A percentile compares a stretch with the other conserved stretches of the same genome.
These are phyloP conservation scores for Nemania serpens DNA, from an alignment of 2,329 filamentous ascomycete species.

Conservation along the genomic window DNA sequence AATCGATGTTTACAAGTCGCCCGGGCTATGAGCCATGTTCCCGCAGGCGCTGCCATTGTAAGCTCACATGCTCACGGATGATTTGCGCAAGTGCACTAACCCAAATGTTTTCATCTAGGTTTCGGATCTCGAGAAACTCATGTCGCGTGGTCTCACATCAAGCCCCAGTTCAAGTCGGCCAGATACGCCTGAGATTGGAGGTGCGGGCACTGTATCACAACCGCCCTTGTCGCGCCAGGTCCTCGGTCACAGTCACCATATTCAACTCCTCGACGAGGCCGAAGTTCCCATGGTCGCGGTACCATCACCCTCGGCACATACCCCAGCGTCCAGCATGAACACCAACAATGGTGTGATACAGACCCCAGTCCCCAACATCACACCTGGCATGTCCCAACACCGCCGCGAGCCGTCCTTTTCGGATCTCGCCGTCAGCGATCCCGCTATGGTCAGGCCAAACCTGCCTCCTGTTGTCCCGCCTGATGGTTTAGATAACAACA, in stretches of 20 bases:
- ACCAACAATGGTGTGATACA: constrained; percentile 28
- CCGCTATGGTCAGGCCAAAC: constrained; percentile 38
- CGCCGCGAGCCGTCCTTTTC: constrained; percentile 34
- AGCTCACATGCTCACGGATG: constrained; percentile 31
- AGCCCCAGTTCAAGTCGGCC: constrained; percentile 41
- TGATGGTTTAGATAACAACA: constrained; percentile 52
- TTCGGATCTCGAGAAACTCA: constrained; percentile 56
- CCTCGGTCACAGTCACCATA: constrained; percentile 38
- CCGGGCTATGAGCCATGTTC: constrained; percentile 55
- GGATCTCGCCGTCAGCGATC: constrained; percentile 34
- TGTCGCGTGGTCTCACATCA: constrained; percentile 49
- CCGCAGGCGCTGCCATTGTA: constrained; percentile 55
- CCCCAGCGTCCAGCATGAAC: constrained; percentile 34
- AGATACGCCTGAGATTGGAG: constrained; percentile 36
- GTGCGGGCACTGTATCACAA: constrained; percentile 31
- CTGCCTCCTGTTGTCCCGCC: constrained; percentile 42
- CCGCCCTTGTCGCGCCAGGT: constrained; percentile 32
- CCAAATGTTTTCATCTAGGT: constrained; percentile 38
- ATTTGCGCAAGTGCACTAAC: constrained; percentile 20
- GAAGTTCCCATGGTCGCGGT: constrained; percentile 38
- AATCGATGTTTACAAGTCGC: constrained; percentile 57
- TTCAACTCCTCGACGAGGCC: constrained; percentile 40
- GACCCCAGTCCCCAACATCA: constrained; percentile 33
- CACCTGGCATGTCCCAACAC: constrained; percentile 28
- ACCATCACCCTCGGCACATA: constrained; percentile 37